Evolutionary conservation across 495 filamentous ascomycete genomes (phyloP).

Genomic region (Daldinia bambusicola): DNA sequence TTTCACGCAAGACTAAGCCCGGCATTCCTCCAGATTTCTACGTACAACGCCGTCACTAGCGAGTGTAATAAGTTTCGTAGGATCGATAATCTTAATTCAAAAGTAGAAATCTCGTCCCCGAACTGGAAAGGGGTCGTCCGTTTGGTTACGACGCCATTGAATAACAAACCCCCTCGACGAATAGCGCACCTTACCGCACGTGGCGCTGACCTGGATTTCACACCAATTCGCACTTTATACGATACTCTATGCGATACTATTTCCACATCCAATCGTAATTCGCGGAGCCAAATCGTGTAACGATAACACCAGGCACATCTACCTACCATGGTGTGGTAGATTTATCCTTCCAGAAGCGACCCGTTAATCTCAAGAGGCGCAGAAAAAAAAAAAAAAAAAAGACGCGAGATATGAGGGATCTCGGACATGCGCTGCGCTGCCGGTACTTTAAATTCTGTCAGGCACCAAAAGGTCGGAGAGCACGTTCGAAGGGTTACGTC

Average conservation of each 20-base stretch:
- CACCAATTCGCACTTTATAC: conserved; percentile 6
- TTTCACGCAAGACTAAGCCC: conserved; percentile 15
- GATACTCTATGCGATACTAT: background rate
- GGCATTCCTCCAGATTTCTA: background rate
- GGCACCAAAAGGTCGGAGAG: conserved; percentile 29
- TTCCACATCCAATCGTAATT: conserved; percentile 11
- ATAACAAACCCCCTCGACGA: conserved; percentile 7
- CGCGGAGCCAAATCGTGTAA: conserved; percentile 1
- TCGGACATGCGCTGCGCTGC: conserved; percentile 17
- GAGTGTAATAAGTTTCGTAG: conserved; percentile 7
- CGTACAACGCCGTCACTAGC: background rate
- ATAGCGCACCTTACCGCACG: conserved; percentile 26
- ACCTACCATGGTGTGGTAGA: background rate
- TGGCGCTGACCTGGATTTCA: conserved; percentile 21
- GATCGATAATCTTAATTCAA: conserved; percentile 23
- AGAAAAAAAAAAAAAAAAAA: conserved; percentile 3
- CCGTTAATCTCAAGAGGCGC: conserved; percentile 4
- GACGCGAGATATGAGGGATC: conserved; percentile 9
- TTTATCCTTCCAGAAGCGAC: conserved; percentile 9
- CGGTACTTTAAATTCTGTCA: conserved; percentile 29
- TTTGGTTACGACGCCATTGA: conserved; percentile 32
- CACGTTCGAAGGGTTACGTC: conserved; percentile 32
- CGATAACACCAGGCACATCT: background rate
- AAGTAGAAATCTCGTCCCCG: conserved; percentile 19
- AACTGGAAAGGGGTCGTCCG: conserved; percentile 17